Evolutionary conservation across 129 eudicot species (phyloP).

Genomic region (Scalesia atractyloides): DNA sequence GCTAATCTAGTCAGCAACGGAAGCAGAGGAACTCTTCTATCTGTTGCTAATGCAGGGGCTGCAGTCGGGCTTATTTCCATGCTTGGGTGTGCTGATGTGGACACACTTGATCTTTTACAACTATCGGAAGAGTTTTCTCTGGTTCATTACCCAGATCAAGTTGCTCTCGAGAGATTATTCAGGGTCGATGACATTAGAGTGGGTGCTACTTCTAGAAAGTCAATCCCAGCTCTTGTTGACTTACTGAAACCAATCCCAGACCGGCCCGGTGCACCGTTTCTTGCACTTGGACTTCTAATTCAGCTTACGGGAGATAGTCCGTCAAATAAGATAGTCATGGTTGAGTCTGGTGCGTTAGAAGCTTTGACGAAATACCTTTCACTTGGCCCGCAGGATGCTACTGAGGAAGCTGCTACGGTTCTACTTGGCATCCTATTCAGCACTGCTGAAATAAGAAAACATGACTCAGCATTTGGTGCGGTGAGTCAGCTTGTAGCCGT

Average conservation of each 20-base stretch:
- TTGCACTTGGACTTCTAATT: constrained; percentile 84
- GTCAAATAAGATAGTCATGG: constrained; percentile 89
- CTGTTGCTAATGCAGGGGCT: constrained; percentile 96
- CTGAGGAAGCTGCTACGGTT: constrained; percentile 99
- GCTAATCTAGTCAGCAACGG: constrained; percentile 95
- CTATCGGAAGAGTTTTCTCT: constrained; percentile 77
- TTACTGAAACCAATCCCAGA: constrained; percentile 94
- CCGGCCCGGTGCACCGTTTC: constrained; percentile 99
- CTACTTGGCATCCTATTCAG: constrained; percentile 83
- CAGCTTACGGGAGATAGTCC: constrained; percentile 81
- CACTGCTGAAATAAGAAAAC: constrained; percentile 90
- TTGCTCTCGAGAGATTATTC: constrained; percentile 86
- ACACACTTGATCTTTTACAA: constrained; percentile 67
- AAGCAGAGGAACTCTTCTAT: constrained; percentile 96
- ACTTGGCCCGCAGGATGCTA: constrained; percentile 84
- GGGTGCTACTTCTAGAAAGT: constrained; percentile 95
- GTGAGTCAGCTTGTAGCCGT: constrained; percentile 96
- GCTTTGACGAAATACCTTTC: constrained; percentile 95
- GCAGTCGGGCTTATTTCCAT: constrained; percentile 87
- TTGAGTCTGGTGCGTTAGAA: constrained; percentile 94
- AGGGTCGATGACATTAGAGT: constrained; percentile 91
- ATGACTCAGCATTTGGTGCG: constrained; percentile 93
- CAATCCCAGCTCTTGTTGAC: constrained; percentile 96
- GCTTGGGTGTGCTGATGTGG: constrained; percentile 89
- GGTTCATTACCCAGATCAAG: constrained; percentile 87